Evolutionary conservation across 495 filamentous ascomycete species (phyloP).

Genomic region (Stereocaulon alpinum): DNA sequence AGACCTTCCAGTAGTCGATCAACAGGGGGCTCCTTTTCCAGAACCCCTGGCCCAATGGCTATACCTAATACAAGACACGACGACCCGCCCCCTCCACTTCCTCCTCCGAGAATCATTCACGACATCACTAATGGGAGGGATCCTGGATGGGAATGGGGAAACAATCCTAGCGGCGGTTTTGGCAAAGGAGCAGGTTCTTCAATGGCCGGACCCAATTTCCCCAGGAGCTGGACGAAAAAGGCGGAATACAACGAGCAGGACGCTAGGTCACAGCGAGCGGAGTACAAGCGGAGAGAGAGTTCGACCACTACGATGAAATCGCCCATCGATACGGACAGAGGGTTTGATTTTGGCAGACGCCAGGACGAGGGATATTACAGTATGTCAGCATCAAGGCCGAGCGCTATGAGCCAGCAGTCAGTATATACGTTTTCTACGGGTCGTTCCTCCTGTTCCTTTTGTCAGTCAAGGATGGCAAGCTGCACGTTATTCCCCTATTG

Average conservation of each 20-base stretch:
- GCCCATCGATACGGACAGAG: conserved; percentile 20
- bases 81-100: conserved; percentile 49
- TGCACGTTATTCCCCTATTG: not conserved
- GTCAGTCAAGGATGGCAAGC: not conserved
- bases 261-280: conserved; percentile 20
- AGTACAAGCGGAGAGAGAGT: conserved; percentile 26
- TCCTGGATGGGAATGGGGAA: conserved; percentile 50
- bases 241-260: conserved; percentile 17
- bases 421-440: conserved; percentile 19
- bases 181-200: conserved; percentile 34
- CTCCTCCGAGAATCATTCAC: conserved; percentile 47
- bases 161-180: conserved; percentile 28
- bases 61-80: conserved; percentile 31
- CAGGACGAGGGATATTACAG: conserved; percentile 45
- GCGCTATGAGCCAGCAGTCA: conserved; percentile 30
- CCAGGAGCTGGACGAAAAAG: conserved; percentile 34
- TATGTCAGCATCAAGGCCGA: conserved; percentile 34
- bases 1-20: conserved; percentile 15
- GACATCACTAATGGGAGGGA: conserved; percentile 47
- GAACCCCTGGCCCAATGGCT: conserved; percentile 42
- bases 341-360: conserved; percentile 23
- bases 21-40: conserved; percentile 29
- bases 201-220: conserved; percentile 44
- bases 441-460: not conserved
- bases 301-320: conserved; percentile 31